phyloP scores from a whole-genome alignment of 75 land plant species.

The Pseudotsuga menziesii region DNA sequence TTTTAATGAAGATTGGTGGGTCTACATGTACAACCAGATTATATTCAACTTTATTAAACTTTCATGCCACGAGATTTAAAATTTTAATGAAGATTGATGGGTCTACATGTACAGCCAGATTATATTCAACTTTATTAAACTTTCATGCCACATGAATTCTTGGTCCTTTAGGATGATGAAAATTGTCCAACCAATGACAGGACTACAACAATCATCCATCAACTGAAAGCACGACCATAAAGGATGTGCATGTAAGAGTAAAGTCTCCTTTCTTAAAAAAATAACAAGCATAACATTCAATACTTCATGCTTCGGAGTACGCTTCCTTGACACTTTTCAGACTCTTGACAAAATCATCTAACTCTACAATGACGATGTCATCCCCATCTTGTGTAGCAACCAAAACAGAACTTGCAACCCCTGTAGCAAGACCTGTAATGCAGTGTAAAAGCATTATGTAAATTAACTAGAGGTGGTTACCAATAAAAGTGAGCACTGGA shows the following conservation, averaged over 20 bases:
- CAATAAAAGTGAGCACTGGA: neutral
- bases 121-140: too few relatives aligned
- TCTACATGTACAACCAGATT: too few relatives aligned
- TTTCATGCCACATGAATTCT: too few relatives aligned
- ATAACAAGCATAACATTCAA: neutral
- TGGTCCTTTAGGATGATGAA: slow-evolving; percentile 8
- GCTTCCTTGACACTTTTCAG: slow-evolving; percentile 35
- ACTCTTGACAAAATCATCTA: slow-evolving; percentile 47
- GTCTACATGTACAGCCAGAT: too few relatives aligned
- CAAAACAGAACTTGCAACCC: slow-evolving; percentile 42
- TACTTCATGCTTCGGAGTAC: neutral
- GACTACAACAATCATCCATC: slow-evolving; percentile 14
- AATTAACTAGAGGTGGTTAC: neutral
- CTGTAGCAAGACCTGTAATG: slow-evolving; percentile 35
- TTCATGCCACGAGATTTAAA: too few relatives aligned
- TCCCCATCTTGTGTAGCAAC: slow-evolving; percentile 60
- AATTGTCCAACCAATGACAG: slow-evolving; percentile 5
- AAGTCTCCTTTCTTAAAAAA: neutral
- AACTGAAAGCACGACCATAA: neutral
- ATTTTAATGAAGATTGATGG: too few relatives aligned
- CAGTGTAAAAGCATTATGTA: neutral
- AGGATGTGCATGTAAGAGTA: neutral
- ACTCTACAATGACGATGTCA: slow-evolving; percentile 40
- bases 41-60: too few relatives aligned
- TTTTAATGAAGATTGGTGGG: too few relatives aligned